These are phyloP conservation scores for Brettanomyces nanus DNA, from an alignment of 805 yeast species.

Conservation along the genomic window DNA sequence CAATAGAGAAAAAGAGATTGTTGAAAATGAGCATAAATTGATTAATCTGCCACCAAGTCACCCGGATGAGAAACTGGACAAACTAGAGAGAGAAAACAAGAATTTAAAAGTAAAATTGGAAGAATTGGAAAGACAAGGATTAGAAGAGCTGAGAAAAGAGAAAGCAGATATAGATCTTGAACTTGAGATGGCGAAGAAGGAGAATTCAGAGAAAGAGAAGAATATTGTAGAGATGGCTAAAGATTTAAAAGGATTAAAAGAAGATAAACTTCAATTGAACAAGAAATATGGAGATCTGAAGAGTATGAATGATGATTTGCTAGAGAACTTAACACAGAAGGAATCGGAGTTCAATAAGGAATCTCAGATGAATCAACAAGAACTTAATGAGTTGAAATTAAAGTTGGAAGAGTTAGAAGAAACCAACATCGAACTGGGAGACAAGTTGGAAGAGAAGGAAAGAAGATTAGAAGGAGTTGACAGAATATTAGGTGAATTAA, in stretches of 20 bases:
- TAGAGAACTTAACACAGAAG: constrained; percentile 60
- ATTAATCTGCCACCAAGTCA: constrained; percentile 23
- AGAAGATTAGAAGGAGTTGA: constrained; percentile 14
- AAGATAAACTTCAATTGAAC: constrained; percentile 12
- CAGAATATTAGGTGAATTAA: constrained; percentile 13
- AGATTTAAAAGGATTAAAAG: constrained; percentile 6
- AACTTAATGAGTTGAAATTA: constrained; percentile 37
- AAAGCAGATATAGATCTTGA: constrained; percentile 13
- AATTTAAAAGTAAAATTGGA: constrained; percentile 11
- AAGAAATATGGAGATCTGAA: not conserved
- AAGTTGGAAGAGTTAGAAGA: constrained; percentile 45
- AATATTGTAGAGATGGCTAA: constrained; percentile 3
- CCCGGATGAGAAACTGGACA: constrained; percentile 16
- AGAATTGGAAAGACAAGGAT: constrained; percentile 9
- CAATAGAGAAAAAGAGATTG: constrained; percentile 6
- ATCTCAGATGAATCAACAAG: constrained; percentile 38
- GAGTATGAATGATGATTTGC: constrained; percentile 50
- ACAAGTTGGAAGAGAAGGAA: constrained; percentile 27
- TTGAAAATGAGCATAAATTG: constrained; percentile 17
- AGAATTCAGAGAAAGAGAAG: constrained; percentile 1
- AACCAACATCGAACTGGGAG: constrained; percentile 32
- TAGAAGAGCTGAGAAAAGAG: constrained; percentile 9
- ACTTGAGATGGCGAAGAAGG: constrained; percentile 5
- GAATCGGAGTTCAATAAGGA: constrained; percentile 54
- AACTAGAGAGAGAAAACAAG: constrained; percentile 18